These are phyloP conservation scores for Moniliophthora roreri DNA, from an alignment of 1,284 basidiomycete species.

Conservation along the genomic window DNA sequence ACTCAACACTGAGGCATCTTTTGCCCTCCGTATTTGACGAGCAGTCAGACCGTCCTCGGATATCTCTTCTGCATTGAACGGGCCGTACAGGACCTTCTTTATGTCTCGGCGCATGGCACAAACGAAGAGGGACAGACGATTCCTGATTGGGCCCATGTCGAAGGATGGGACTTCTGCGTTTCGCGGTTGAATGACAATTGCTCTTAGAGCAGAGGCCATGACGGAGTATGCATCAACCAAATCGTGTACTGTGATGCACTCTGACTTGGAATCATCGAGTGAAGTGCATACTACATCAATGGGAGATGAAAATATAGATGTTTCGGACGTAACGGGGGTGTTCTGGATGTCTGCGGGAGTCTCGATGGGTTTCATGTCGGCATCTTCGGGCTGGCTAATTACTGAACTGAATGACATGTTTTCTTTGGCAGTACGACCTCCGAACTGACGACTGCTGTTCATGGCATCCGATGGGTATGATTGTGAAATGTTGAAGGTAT, in stretches of 20 bases:
- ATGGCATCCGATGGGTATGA: not conserved
- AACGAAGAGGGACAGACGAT: conserved; percentile 31
- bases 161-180: conserved; percentile 19
- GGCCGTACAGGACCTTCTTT: conserved; percentile 6
- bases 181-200: conserved; percentile 21
- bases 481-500: not conserved
- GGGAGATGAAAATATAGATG: conserved; percentile 39
- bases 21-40: conserved; percentile 39
- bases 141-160: conserved; percentile 31
- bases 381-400: not conserved
- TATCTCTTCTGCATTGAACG: not conserved
- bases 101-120: conserved; percentile 35
- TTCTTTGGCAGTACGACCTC: not conserved
- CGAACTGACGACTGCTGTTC: not conserved
- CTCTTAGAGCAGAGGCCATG: conserved; percentile 43
- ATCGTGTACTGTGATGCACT: conserved; percentile 44
- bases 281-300: conserved; percentile 48
- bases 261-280: conserved; percentile 29
- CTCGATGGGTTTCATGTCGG: not conserved
- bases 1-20: conserved; percentile 42
- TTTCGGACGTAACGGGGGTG: conserved; percentile 14
- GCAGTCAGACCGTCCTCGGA: conserved; percentile 17
- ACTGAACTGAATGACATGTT: not conserved
- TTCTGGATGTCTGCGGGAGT: conserved; percentile 21
- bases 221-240: conserved; percentile 57